A percentile compares a stretch with the other conserved stretches of the same genome.
Evolutionary conservation across 495 filamentous ascomycete genomes (phyloP).

Genomic region (Aspergillus bridgeri): DNA sequence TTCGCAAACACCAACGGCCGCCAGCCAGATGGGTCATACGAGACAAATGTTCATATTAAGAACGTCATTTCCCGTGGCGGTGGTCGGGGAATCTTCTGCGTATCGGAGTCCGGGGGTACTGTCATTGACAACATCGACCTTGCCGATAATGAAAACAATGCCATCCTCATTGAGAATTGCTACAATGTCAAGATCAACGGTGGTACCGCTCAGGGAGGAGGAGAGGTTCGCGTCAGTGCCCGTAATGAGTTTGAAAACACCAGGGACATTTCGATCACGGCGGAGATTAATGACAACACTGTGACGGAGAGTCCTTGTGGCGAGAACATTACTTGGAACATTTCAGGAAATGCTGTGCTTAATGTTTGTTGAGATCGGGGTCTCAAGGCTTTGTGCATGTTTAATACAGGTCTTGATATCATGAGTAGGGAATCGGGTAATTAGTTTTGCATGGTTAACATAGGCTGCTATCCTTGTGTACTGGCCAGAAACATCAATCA

Average conservation of each 20-base stretch:
- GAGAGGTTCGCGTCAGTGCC: conserved; percentile 9
- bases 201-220: conserved; percentile 11
- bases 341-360: conserved; percentile 8
- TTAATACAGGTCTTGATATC: no score
- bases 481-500: no score
- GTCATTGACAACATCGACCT: conserved; percentile 12
- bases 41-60: conserved; percentile 12
- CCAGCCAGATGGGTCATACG: conserved; percentile 9
- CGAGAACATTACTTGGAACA: conserved; percentile 15
- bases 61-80: conserved; percentile 11
- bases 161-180: conserved; percentile 17
- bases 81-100: conserved; percentile 16
- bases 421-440: no score
- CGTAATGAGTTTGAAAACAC: conserved; percentile 12
- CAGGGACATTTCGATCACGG: conserved; percentile 7
- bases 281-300: conserved; percentile 11
- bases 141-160: conserved; percentile 12
- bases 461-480: no score
- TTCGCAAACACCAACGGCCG: conserved; percentile 12
- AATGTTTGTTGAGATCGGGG: conserved; percentile 11
- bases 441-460: no score
- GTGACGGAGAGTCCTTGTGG: conserved; percentile 14
- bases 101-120: conserved; percentile 10
- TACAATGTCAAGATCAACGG: conserved; percentile 13
- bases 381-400: no score